Conservation (phyloP, 2,329 filamentous ascomycete species). For the Elsinoe batatas region DNA sequence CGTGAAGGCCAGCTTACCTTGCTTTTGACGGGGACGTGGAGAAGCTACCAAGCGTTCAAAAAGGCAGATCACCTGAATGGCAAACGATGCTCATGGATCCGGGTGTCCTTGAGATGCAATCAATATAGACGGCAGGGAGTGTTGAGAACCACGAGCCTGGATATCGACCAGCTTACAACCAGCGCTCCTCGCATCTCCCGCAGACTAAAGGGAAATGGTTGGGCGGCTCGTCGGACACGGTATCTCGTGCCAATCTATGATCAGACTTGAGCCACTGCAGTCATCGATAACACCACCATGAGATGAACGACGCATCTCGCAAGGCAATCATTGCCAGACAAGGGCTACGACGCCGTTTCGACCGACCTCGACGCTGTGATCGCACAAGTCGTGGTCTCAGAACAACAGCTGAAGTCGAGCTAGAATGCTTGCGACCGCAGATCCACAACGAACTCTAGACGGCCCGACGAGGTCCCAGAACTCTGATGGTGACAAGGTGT, state of each 20-base stretch:
- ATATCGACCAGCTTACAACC: background rate
- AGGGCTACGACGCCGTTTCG: background rate
- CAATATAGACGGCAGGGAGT: too few species aligned
- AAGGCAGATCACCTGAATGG: too few species aligned
- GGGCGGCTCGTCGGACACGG: background rate
- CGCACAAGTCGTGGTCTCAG: background rate
- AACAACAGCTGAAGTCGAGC: background rate
- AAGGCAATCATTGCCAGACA: background rate
- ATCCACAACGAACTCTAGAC: slow-evolving; percentile 5
- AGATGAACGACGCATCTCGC: background rate
- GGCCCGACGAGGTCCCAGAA: background rate
- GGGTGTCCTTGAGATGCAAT: too few species aligned
- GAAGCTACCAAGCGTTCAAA: too few species aligned
- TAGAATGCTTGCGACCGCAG: background rate
- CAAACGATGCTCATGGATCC: too few species aligned
- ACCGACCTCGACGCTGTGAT: background rate
- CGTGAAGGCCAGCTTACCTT: too few species aligned
- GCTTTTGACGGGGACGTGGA: too few species aligned
- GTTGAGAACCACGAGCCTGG: slow-evolving; percentile 2
- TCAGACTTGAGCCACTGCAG: background rate
- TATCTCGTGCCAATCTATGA: slow-evolving; percentile 10
- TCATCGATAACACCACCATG: background rate
- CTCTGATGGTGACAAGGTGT: slow-evolving; percentile 1
- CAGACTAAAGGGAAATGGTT: slow-evolving; percentile 2
- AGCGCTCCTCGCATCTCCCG: background rate